phyloP scores from a whole-genome alignment of 2,329 filamentous ascomycete genomes.

The Aureobasidium melanogenum region DNA sequence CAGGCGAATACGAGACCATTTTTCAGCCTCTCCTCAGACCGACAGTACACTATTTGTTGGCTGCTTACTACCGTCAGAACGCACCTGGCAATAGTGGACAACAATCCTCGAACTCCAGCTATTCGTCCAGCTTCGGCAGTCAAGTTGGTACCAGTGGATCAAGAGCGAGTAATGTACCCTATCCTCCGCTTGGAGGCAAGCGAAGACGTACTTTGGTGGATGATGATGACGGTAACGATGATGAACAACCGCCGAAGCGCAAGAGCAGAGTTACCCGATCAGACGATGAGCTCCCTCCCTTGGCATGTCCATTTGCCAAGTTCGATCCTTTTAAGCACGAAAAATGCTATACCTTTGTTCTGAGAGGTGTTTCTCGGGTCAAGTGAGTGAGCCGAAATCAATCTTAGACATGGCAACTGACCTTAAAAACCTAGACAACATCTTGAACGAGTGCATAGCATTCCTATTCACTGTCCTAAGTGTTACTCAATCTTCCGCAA shows the following conservation, averaged over 20 bases:
- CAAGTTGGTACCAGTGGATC: background rate
- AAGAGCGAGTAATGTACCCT: background rate
- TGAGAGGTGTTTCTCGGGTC: conserved; percentile 3
- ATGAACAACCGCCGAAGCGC: background rate
- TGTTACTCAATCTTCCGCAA: conserved; percentile 5
- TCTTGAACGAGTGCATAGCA: conserved; percentile 3
- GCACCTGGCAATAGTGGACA: background rate
- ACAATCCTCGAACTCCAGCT: background rate
- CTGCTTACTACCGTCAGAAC: background rate
- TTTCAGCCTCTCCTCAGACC: background rate
- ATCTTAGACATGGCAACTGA: background rate
- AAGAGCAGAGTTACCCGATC: background rate
- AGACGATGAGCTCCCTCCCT: background rate
- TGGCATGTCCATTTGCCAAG: conserved; percentile 7
- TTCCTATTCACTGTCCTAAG: background rate
- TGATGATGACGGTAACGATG: background rate
- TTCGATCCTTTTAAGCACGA: conserved; percentile 2
- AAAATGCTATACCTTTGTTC: conserved; percentile 2
- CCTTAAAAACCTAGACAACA: background rate
- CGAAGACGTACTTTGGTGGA: background rate
- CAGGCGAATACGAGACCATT: background rate
- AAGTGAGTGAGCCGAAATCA: background rate
- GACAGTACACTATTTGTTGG: background rate
- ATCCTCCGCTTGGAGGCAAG: background rate
- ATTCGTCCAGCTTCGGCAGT: background rate